Evolutionary conservation across 108 stramenopile species (phyloP), one percentile per base, ranked within the genome.

Genomic region (Chaetoceros muelleri): DNA sequence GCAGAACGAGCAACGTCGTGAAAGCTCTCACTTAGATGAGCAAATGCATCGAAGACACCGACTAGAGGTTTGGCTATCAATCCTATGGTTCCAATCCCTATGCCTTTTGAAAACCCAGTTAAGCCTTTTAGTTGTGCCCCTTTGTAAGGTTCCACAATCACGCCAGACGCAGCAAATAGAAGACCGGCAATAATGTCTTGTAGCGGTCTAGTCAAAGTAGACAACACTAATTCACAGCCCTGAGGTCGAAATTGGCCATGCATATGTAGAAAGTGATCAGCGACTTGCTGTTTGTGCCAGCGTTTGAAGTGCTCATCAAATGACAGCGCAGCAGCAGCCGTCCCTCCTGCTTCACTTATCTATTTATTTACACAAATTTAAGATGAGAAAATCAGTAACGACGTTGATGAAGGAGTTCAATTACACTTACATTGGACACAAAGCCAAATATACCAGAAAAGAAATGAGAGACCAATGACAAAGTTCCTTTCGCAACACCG

Each of bases 381-480:
- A n/a, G n/a, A n/a, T n/a, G n/a, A n/a, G n/a, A n/a, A n/a, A n/a
- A n/a, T n/a, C n/a, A n/a, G n/a, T n/a, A n/a, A n/a, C n/a, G n/a
- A n/a, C n/a, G n/a, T n/a, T n/a, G n/a, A n/a, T n/a, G n/a, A n/a
- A n/a, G n/a, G n/a, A n/a, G n/a, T 10, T 13, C 5, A 40, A 40
- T 40, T 40, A 40, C 13, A 40, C 34, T 40, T 13, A 72, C 1
- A 47, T 67, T 83, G 16, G 88, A 79, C 0, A 75, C 61, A 54
- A 95, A 92, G 5, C 93, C 90, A 62, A 96, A 91, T 20, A 96
- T 68, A 7, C 94, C 96, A 58, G 87, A 91, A 18, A 93, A 66
- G 44, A 85, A 87, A 62, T 97, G 87, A 8, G 90, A 89, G 46
- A 96, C 82, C 19, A 97, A 74, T 7, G 94, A 95, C 8, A 96